Conservation (phyloP, 2,329 filamentous ascomycete species). For the Hypoxylon sp. region DNA sequence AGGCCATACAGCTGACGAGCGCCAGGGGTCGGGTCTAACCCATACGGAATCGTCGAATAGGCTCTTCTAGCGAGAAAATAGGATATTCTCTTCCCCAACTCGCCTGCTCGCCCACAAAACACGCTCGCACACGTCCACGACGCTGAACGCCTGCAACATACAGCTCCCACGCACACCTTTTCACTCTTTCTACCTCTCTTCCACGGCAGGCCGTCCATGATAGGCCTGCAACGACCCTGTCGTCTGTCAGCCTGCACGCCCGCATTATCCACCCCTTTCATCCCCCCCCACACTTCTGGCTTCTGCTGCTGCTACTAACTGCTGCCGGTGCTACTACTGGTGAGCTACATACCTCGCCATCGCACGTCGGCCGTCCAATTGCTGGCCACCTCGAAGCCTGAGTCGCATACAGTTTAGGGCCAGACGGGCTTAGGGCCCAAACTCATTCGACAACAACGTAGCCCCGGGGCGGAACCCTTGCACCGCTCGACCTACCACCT, state of each 20-base stretch:
- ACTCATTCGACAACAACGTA: conserved; percentile 38
- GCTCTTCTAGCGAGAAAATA: too few species aligned
- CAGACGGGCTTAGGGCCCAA: conserved; percentile 29
- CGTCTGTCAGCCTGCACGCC: conserved; percentile 9
- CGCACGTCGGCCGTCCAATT: conserved; percentile 39
- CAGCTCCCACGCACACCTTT: too few species aligned
- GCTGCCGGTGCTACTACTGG: too few species aligned
- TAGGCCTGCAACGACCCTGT: background rate
- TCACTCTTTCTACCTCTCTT: background rate
- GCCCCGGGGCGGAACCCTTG: conserved; percentile 31
- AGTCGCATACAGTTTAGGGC: conserved; percentile 36
- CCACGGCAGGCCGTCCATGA: conserved; percentile 11
- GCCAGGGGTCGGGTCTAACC: conserved; percentile 30
- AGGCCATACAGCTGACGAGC: conserved; percentile 31
- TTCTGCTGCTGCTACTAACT: too few species aligned
- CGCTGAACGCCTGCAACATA: too few species aligned
- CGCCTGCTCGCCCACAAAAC: background rate
- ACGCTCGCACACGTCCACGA: conserved; percentile 1
- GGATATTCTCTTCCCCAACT: background rate
- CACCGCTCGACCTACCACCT: conserved; percentile 29
- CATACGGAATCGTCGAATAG: conserved; percentile 31
- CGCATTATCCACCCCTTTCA: conserved; percentile 7
- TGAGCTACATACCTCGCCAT: conserved; percentile 34
- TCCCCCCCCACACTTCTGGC: conserved; percentile 34
- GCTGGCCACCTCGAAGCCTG: conserved; percentile 38